Base-by-base conservation (phyloP, 2,329 filamentous ascomycete species). In the Nectriaceae sp. region DNA sequence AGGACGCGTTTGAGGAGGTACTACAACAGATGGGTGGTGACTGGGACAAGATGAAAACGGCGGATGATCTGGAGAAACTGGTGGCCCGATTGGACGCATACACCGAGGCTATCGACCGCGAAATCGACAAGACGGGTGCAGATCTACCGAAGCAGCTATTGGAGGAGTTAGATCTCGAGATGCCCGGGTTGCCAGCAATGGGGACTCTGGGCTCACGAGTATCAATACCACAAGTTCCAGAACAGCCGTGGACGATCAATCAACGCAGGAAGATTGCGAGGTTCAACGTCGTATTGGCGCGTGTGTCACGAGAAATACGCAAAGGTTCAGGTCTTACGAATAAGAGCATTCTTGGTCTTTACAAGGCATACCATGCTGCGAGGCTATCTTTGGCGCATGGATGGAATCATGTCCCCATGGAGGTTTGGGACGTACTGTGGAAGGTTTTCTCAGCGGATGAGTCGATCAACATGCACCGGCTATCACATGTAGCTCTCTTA, bases 351-450 rank as follows among this genome's bases (percentile, higher is more conserved):
- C 64, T 63, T 21, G 63, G 66, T 1, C 66, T 73, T 4, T 84
- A 80, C 74, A 76, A 74, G 51, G 68, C 69, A 11, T 84, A 84
- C 58, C 71, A 73, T 40, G 66, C 69, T 0, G 75, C 76, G 3
- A 70, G 77, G 11, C 65, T 67, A 13, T 62, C 67, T 5, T 66
- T 84, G 36, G 66, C 73, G 1, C 68, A 68, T 18, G 64, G 70
- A 10, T 78, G 83, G 69, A 65, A 74, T 29, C 74, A 75, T 22
- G 75, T 91, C n/a, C 80, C 87, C 1, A 61, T 73, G 10, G 74
- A 79, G 15, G 75, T 82, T 4, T 87, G 87, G 82, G 70, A 79
- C n/a, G 64, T 83, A 2, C 66, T 93, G 8, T 93, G 88, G 87
- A 71, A 77, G 22, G 67, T 81, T 2, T 71, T 86, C 37, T 80